Percentiles rank a stretch among this genome's conserved stretches.
Evolutionary conservation across 257 asterid genomes (phyloP).

Genomic region (Solanum chmielewskii): DNA sequence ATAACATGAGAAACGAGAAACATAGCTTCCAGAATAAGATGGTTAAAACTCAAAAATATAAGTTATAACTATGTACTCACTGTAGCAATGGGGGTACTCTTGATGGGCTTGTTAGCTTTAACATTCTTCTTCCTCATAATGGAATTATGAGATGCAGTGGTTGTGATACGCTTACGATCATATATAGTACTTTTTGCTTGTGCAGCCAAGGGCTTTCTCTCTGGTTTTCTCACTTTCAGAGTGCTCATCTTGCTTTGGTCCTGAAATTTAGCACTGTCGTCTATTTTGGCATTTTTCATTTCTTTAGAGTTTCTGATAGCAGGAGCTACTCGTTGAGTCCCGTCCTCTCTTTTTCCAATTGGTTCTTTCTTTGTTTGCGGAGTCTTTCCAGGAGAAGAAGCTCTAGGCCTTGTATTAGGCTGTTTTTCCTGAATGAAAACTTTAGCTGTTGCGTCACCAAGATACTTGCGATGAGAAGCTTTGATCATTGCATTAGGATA

Average conservation of each 20-base stretch:
- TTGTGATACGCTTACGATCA: not conserved
- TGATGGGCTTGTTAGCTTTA: conserved; percentile 15
- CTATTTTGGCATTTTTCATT: not conserved
- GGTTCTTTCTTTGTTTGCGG: not conserved
- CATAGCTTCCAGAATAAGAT: not conserved
- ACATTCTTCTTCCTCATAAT: conserved; percentile 25
- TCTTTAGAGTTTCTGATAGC: not conserved
- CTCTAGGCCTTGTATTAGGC: not conserved
- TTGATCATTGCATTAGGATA: not conserved
- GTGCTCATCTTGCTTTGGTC: not conserved
- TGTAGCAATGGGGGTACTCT: conserved; percentile 11
- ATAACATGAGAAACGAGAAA: not conserved
- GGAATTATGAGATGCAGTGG: conserved; percentile 2
- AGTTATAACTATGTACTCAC: conserved; percentile 17
- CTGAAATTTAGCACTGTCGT: not conserved
- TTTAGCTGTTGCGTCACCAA: not conserved
- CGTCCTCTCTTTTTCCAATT: not conserved
- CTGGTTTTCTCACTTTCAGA: not conserved
- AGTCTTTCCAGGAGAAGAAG: not conserved
- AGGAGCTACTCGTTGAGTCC: not conserved
- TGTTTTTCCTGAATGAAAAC: not conserved
- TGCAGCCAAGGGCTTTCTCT: not conserved
- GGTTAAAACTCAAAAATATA: not conserved
- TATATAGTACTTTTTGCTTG: not conserved
- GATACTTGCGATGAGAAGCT: not conserved